Base-by-base conservation (phyloP, 176 grass and related monocot genomes). In the Zoysia japonica region DNA sequence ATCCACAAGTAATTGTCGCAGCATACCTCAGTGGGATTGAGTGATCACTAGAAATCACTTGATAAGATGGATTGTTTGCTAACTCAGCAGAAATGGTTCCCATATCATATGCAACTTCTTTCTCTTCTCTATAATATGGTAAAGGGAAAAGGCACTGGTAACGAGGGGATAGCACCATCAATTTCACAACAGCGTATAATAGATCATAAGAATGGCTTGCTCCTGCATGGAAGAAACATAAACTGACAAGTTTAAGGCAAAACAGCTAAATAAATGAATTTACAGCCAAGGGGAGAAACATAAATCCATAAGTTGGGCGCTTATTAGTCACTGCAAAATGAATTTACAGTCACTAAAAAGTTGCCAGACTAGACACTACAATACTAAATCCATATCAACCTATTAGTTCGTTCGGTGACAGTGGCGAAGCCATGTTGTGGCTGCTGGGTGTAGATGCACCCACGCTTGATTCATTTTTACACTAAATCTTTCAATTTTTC, bases 11-110 rank as follows among this genome's bases (percentile, higher is more conserved):
- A 66, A 70, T 15, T 65, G 47, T 38, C 7, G 19, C 38, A 76
- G 74, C 62, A 72, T 93, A 92, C 94, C 91, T 89, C 12, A 74
- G 71, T 52, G 82, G 89, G 41, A 89, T 80, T 50, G 90, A 82
- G 46, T 74, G 43, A 14, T 87, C 74, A 54, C 7, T 72, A 48
- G 64, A 78, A 77, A 70, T 68, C 43, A 70, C 67, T 61, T 74
- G 80, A 65, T 80, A 57, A 79, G 78, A 59, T 70, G 88, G 65
- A 89, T 65, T 63, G 2, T 40, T 47, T 65, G 75, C 76, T 64
- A 94, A 85, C 60, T 85, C 88, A 7, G 60, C 19, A 74, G 85
- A n/a, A 47, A 72, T 73, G 63, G 56, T 71, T 59, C 37, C 78
- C 60, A 81, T 86, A n/a, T 82, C 78, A 86, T 9, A 48, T 17